Base-by-base conservation (phyloP, 345 rosid genomes). In the Linum usitatissimum region DNA sequence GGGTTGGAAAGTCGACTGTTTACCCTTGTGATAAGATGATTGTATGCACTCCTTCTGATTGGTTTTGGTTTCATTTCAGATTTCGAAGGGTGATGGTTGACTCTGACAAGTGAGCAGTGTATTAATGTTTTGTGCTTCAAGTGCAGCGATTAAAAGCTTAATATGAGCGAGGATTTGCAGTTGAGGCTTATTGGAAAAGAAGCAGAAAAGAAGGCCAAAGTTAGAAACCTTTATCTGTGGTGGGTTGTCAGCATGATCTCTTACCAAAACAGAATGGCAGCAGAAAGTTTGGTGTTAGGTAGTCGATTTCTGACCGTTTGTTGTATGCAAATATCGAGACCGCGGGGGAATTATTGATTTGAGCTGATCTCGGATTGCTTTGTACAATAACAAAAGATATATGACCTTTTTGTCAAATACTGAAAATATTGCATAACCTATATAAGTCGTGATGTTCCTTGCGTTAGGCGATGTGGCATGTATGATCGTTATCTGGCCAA, bases 101-200 rank as follows among this genome's bases (percentile, higher is more conserved):
- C 53, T 65, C 67, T 65, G 54, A 60, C 53, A 3, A 20, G 67
- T 23, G 28, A 56, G 66, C 67, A 63, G 68, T 68, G 39, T 69
- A 58, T 65, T 67, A 65, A 61, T 60, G 62, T 68, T 70, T 66
- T 62, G 28, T 71, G 18, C 14, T 55, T 72, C 73, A 73, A 75
- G 75, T 70, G 81, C 77, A 69, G 78, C 73, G 20, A 40, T 61
- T 65, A 68, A 71, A 66, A 73, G 79, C 71, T 15, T 18, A 9
- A 17, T 34, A 54, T 38, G 31, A 66, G 21, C 62, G 74, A 67
- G 54, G 68, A 58, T 57, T 61, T 49, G 62, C 65, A 58, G 57
- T 61, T 31, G 62, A 63, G n/a, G 72, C 65, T 62, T 48, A 42
- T 31, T 20, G 64, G 65, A 55, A 20, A 40, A 23, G 28, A 40